Evolutionary conservation across 345 rosid species (phyloP).

Genomic region (Aethionema arabicum): DNA sequence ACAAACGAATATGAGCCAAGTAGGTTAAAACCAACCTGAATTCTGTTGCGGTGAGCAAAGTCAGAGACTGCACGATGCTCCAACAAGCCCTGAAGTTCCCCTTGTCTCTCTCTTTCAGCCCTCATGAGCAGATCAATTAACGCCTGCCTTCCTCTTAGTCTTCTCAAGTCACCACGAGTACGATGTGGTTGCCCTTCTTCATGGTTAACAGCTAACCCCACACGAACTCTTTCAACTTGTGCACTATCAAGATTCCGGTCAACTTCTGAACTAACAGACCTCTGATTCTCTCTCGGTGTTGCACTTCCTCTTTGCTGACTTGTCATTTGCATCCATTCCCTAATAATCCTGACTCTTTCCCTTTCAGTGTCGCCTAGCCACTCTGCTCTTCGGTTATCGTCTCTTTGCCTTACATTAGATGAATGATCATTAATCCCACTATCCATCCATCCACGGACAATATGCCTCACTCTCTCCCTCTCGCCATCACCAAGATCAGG

Average conservation of each 20-base stretch:
- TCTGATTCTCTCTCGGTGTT: conserved; percentile 62
- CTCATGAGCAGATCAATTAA: conserved; percentile 80
- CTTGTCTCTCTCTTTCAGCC: conserved; percentile 84
- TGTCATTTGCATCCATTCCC: conserved; percentile 97
- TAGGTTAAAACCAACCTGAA: conserved; percentile 62
- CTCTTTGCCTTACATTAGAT: conserved; percentile 59
- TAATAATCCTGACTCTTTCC: conserved; percentile 93
- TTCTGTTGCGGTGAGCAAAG: conserved; percentile 97
- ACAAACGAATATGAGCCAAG: conserved; percentile 1
- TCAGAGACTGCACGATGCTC: conserved; percentile 98
- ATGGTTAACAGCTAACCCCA: conserved; percentile 51
- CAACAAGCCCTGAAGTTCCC: conserved; percentile 83
- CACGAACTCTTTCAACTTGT: conserved; percentile 53
- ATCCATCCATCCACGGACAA: conserved; percentile 93
- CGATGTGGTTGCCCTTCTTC: conserved; percentile 83
- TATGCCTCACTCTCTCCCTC: conserved; percentile 97
- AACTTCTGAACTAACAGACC: conserved; percentile 32
- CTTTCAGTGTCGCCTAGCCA: conserved; percentile 99
- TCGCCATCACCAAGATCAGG: conserved; percentile 92
- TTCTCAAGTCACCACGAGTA: conserved; percentile 64
- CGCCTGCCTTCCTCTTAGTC: conserved; percentile 96
- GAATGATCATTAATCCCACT: conserved; percentile 70
- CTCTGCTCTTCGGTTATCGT: conserved; percentile 68
- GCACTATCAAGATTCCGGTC: conserved; percentile 36
- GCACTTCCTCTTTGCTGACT: conserved; percentile 85